Percentiles rank a stretch among this genome's conserved stretches.
Evolutionary conservation across 192 early-diverging fungal genomes (phyloP).

Genomic region (Dimargaris verticillata): DNA sequence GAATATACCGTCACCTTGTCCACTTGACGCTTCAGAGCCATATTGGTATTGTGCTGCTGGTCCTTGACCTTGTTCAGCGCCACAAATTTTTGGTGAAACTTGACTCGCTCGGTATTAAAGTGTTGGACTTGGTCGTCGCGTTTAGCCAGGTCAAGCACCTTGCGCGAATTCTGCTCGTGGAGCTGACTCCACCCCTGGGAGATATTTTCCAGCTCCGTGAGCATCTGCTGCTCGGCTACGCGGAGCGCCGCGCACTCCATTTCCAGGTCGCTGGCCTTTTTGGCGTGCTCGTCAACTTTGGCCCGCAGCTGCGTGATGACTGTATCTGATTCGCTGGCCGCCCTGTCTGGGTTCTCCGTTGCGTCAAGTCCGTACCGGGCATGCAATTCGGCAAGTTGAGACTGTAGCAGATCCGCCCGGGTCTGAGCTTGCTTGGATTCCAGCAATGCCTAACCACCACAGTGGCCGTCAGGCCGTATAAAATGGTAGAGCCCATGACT

Average conservation of each 20-base stretch:
- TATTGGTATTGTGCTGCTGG: constrained; percentile 38
- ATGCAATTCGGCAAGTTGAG: neutral
- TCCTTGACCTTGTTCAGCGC: constrained; percentile 53
- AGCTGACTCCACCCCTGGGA: constrained; percentile 53
- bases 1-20: constrained; percentile 79
- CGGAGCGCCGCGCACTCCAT: neutral
- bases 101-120: constrained; percentile 67
- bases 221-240: constrained; percentile 28
- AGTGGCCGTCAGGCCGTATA: neutral
- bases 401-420: neutral
- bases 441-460: neutral
- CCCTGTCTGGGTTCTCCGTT: neutral
- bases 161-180: constrained; percentile 67
- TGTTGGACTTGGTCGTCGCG: constrained; percentile 68
- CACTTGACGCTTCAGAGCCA: constrained; percentile 53
- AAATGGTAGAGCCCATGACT: neutral
- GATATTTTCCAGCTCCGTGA: constrained; percentile 35
- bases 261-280: neutral
- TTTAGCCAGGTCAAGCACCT: constrained; percentile 54
- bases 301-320: neutral
- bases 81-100: constrained; percentile 69
- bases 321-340: neutral
- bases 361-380: neutral
- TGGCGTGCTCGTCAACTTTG: neutral
- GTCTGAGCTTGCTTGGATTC: neutral